phyloP scores from a whole-genome alignment of 495 filamentous ascomycete genomes.

The Penicillium simplicissimum region DNA sequence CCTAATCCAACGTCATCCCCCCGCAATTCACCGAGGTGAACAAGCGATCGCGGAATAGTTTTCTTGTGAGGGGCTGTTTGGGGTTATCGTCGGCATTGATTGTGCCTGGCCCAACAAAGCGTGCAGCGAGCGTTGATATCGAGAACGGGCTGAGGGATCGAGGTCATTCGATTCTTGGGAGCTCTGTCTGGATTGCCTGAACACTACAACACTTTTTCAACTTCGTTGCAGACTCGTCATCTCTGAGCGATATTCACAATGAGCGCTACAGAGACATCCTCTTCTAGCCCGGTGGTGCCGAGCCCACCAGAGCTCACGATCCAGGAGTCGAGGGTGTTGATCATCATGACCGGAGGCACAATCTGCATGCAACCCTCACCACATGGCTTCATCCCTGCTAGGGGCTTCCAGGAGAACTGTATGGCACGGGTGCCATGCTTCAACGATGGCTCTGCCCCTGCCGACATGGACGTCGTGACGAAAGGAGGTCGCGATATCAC shows the following conservation, averaged over 20 bases:
- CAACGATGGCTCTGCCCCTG: constrained; percentile 75
- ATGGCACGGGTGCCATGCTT: constrained; percentile 84
- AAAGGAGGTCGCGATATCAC: constrained; percentile 46
- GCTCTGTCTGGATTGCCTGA: neutral
- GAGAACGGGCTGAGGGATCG: neutral
- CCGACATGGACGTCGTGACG: constrained; percentile 53
- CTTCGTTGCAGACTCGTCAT: neutral
- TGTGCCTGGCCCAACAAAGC: neutral
- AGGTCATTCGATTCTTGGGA: neutral
- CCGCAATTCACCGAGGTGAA: constrained; percentile 7
- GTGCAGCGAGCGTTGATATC: neutral
- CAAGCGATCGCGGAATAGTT: constrained; percentile 5
- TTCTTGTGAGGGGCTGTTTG: constrained; percentile 12
- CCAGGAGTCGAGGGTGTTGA: constrained; percentile 76
- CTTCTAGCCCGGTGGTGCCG: constrained; percentile 28
- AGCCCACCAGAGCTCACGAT: constrained; percentile 27
- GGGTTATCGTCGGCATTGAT: constrained; percentile 2
- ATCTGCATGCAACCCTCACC: constrained; percentile 87
- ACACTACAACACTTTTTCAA: neutral
- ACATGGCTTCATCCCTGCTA: constrained; percentile 67
- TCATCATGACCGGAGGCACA: constrained; percentile 94
- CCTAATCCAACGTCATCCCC: constrained; percentile 20
- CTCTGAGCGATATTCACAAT: constrained; percentile 22
- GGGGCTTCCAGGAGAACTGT: constrained; percentile 79
- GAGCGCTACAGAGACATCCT: constrained; percentile 22